Percentiles rank a stretch among this genome's conserved stretches.
These are phyloP conservation scores for Diutina scorzettiae DNA, from an alignment of 1,139 yeast genomes.

Conservation along the genomic window DNA sequence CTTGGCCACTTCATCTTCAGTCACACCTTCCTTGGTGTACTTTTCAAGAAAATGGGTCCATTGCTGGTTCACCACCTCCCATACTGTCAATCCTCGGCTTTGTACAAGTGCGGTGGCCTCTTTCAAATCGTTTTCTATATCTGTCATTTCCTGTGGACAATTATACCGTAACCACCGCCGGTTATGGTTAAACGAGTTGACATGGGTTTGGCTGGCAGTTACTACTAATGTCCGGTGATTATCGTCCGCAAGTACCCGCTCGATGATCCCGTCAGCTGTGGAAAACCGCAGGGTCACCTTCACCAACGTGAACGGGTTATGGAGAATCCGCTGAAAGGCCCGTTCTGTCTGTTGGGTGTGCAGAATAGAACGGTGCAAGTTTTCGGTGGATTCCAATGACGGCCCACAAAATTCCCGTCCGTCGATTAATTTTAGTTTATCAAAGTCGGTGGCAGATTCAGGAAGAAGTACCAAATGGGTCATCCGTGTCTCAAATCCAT, in stretches of 20 bases:
- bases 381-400: no score
- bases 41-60: not conserved
- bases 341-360: not conserved
- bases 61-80: not conserved
- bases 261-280: not conserved
- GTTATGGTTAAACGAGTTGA: not conserved
- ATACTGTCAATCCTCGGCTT: not conserved
- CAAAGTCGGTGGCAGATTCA: no score
- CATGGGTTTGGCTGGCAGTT: not conserved
- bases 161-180: not conserved
- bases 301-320: constrained; percentile 3
- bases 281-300: not conserved
- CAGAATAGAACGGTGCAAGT: no score
- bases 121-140: not conserved
- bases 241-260: not conserved
- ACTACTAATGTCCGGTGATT: not conserved
- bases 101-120: not conserved
- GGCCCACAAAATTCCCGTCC: no score
- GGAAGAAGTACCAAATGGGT: not conserved
- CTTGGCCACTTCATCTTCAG: not conserved
- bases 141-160: not conserved
- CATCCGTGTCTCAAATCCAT: not conserved
- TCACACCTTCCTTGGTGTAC: not conserved
- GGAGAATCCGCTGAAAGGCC: not conserved
- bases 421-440: no score